These are phyloP conservation scores for Microbotryum lychnidis-dioicae DNA, from an alignment of 1,284 basidiomycete species.

Conservation along the genomic window DNA sequence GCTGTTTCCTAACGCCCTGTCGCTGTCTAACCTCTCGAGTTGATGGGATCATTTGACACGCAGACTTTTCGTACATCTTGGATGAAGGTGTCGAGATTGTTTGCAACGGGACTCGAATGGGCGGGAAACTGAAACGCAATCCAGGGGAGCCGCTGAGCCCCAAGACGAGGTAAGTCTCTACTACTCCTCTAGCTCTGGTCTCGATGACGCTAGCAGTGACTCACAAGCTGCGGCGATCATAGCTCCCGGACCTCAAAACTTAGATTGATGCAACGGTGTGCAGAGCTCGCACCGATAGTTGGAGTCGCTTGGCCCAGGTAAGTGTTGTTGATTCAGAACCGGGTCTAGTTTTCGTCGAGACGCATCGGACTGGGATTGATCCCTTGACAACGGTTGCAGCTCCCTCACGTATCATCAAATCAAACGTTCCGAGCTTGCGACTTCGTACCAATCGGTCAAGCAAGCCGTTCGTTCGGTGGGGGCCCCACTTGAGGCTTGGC, in stretches of 20 bases:
- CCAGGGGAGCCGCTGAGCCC: conserved; percentile 47
- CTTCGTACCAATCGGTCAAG: conserved; percentile 49
- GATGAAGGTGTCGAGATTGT: conserved; percentile 53
- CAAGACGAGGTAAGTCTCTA: conserved; percentile 51
- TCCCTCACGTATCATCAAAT: neutral
- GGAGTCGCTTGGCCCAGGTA: neutral
- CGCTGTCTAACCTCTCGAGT: conserved; percentile 22
- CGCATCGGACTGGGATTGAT: neutral
- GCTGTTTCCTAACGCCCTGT: conserved; percentile 3
- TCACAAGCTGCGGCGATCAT: neutral
- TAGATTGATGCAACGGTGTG: conserved; percentile 8
- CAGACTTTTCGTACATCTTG: conserved; percentile 63
- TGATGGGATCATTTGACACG: conserved; percentile 44
- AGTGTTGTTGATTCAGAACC: neutral
- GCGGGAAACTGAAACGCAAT: conserved; percentile 55
- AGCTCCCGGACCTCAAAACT: conserved; percentile 51
- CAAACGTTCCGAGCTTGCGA: neutral
- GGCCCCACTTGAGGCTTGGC: conserved; percentile 55
- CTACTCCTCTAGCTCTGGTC: neutral
- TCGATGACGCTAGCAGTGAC: neutral
- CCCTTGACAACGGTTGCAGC: neutral
- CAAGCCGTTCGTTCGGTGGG: conserved; percentile 42
- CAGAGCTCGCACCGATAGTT: neutral
- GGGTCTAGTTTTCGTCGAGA: neutral
- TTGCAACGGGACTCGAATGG: conserved; percentile 66